Evolutionary conservation across 306 rosid genomes (phyloP), one percentile per base, ranked within the genome.

Genomic region (Spatholobus suberectus): DNA sequence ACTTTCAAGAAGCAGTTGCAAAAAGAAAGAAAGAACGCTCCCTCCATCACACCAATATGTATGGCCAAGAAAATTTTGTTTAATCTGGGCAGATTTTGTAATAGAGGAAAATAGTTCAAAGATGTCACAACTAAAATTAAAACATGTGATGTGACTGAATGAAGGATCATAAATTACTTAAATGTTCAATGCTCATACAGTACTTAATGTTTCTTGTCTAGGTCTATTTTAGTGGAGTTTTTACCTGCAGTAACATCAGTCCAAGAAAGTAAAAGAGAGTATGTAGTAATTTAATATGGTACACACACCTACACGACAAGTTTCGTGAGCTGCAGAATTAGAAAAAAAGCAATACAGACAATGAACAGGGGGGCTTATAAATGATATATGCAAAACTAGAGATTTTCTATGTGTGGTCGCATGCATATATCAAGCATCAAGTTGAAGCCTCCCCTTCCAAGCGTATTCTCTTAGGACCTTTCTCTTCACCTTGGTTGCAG

Each of bases 381-480:
- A 58, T 57, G 15, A 23, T 57, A 23, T 23, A 57, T 27, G 66
- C 35, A 58, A 57, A 24, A 69, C 73, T 81, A 81, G 84, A 84
- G 87, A 87, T 83, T 85, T 86, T 87, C 86, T 75, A 11, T 12
- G 34, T 57, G 35, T 58, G 32, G n/a, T 57, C 10, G 63, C 63
- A 57, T 10, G 63, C 35, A 58, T 23, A 58, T 58, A 51, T 52
- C 34, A 24, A 23, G n/a, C 66, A 58, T 58, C 35, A 24, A 4
- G 79, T 81, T 58, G 88, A 86, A 79, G 90, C 82, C 75, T 82
- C 91, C 83, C 86, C 89, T 75, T 88, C 96, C 89, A 91, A 76
- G 70, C 97, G 89, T 80, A 93, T 49, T 58, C 66, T 58, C 66
- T 58, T 58, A 0, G 66, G 66, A 58, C 66, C 66, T 58, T 58